Base-by-base conservation (phyloP, 2,329 filamentous ascomycete species). In the Trichoderma brevicompactum region DNA sequence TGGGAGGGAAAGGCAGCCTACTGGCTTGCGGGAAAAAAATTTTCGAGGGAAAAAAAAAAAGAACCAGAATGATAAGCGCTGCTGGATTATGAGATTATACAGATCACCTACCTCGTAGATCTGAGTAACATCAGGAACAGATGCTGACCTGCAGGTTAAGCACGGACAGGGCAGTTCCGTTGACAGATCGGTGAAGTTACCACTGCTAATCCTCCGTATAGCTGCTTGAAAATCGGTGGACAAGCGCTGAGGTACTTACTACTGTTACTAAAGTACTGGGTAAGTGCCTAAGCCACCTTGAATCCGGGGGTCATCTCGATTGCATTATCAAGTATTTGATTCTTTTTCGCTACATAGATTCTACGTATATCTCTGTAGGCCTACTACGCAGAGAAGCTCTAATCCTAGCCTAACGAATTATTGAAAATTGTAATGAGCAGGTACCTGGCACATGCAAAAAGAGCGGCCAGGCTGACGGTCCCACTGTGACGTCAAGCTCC, bases 401-500 rank as follows among this genome's bases (percentile, higher is more conserved):
- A 23, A 6, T 17, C 19, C 17, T 28, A 3, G 17, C 32, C 12
- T 23, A 5, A 23, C 23, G 43, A 8, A 17, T 17, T 44, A 15
- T 44, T 23, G 28, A 19, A 7, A 44, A 17, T 38, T 17, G 49
- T 53, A 15, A 38, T 12, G n/a, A 38, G 34, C n/a, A 56, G 23
- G 23, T 60, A 50, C 46, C 23, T 52, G 38, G 23, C 58, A 53
- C 58, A 62, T 62, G 58, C 40, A 34, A 53, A 44, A 34, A n/a
- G 10, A 15, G 15, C 40, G n/a, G 34, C 19, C 5, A 63, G 28
- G 40, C 28, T 19, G 38, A 15, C 41, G 46, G 53, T 41, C 44
- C 71, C 67, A 46, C 69, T 38, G 58, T 77, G 75, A 77, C 75
- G 74, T 77, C 73, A 76, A 68, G 9, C 0, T 23, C 32, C 48